These are phyloP conservation scores for Ogataea philodendri DNA, from an alignment of 805 yeast genomes.

Conservation along the genomic window DNA sequence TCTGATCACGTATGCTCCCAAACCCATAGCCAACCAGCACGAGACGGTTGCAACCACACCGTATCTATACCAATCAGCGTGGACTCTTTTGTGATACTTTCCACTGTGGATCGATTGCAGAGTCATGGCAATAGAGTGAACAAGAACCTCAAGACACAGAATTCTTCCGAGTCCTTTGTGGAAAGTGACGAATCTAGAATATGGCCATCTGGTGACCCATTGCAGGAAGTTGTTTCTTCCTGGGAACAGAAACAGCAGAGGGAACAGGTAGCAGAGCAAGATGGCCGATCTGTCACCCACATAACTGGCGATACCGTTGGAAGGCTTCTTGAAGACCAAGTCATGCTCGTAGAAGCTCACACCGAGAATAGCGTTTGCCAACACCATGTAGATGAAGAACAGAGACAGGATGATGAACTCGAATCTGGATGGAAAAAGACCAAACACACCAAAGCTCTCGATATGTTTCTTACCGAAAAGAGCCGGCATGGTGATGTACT, in stretches of 20 bases:
- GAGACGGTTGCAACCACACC: conserved; percentile 40
- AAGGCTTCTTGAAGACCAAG: conserved; percentile 17
- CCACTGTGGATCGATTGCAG: conserved; percentile 25
- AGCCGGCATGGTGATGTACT: conserved; percentile 25
- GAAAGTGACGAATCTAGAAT: conserved; percentile 51
- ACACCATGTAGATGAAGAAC: conserved; percentile 34
- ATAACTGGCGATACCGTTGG: conserved; percentile 33
- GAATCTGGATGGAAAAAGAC: conserved; percentile 50
- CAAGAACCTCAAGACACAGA: conserved; percentile 38
- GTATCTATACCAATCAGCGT: conserved; percentile 29
- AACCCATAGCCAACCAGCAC: conserved; percentile 42
- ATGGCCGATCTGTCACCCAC: conserved; percentile 55
- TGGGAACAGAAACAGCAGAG: conserved; percentile 55
- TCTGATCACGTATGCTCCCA: conserved; percentile 51
- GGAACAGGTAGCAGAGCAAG: conserved; percentile 44
- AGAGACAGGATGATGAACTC: conserved; percentile 44
- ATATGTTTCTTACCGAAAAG: conserved; percentile 23
- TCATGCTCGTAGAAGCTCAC: conserved; percentile 23
- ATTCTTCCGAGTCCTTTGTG: conserved; percentile 59
- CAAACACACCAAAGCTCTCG: conserved; percentile 22
- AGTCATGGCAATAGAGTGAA: conserved; percentile 41
- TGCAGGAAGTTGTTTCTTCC: conserved; percentile 62
- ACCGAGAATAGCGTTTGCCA: conserved; percentile 26
- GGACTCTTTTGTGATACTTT: conserved; percentile 28
- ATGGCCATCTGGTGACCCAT: conserved; percentile 58